A percentile compares a stretch with the other conserved stretches of the same genome.
phyloP scores from a whole-genome alignment of 352 stramenopile species.

The Globisporangium paddicum region DNA sequence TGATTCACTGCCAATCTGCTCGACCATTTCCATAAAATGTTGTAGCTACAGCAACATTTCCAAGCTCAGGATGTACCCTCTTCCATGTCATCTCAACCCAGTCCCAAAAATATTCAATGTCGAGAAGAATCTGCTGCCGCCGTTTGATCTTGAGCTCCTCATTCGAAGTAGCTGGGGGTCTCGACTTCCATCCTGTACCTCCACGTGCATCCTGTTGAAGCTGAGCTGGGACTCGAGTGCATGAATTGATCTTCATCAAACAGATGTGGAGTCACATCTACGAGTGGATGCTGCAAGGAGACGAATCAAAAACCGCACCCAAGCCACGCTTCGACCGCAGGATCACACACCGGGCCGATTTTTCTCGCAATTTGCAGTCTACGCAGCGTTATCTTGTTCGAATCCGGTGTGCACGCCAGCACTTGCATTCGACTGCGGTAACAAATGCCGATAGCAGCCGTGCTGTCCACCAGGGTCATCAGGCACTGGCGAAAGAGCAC shows the following conservation, averaged over 20 bases:
- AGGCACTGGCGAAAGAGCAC: slow-evolving; percentile 22
- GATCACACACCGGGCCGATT: background rate
- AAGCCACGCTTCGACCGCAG: slow-evolving; percentile 5
- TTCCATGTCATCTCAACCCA: slow-evolving; percentile 7
- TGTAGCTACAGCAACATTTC: too few species aligned
- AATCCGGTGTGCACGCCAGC: slow-evolving; percentile 25
- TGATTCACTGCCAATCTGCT: too few species aligned
- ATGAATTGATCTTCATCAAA: too few species aligned
- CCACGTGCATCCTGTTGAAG: too few species aligned
- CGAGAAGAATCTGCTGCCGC: slow-evolving; percentile 11
- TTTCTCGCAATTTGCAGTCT: slow-evolving; percentile 7
- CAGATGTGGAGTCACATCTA: too few species aligned
- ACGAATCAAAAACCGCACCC: background rate
- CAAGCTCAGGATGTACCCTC: too few species aligned
- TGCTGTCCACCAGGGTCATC: background rate
- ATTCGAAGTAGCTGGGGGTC: too few species aligned
- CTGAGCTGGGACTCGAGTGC: background rate
- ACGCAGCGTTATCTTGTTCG: slow-evolving; percentile 21
- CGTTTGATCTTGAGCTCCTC: slow-evolving; percentile 9
- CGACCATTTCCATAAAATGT: too few species aligned
- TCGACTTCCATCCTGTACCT: too few species aligned
- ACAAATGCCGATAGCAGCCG: slow-evolving; percentile 21
- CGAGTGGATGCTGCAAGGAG: too few species aligned
- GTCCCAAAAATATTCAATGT: too few species aligned
- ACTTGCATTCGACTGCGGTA: slow-evolving; percentile 32